Base-by-base conservation (phyloP, 1,284 basidiomycete genomes). In the Tremellales sp. region DNA sequence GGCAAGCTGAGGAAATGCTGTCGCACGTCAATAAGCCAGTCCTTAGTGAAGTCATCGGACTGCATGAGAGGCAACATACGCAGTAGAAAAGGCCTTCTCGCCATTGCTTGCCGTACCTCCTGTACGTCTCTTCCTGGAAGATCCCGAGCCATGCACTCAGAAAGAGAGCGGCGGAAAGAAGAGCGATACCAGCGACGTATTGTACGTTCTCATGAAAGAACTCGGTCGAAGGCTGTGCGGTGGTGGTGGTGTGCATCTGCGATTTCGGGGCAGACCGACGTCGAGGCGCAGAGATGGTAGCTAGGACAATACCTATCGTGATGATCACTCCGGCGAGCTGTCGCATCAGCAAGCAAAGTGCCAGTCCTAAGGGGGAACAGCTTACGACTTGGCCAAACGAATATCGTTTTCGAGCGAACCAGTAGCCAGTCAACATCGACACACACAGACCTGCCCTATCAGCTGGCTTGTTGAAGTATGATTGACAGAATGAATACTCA, bases 71-170 rank as follows among this genome's bases (percentile, higher is more conserved):
- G n/a, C 4, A 23, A 56, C 70, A 51, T 37, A 74, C 75, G 15
- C 60, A 65, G 61, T 92, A 97, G 75, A 96, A 97, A 78, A 97
- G 83, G 26, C 82, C 84, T 74, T 97, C 92, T 64, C 86, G 82
- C 92, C 92, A 97, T 45, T 68, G 61, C 53, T 82, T 84, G 17
- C 84, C 82, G 65, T 91, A 89, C 39, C 70, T 75, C 15, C 76
- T 70, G 66, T 85, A 90, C 4, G 89, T 89, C 70, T 79, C 78
- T 68, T 97, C 93, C 73, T 97, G 93, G 31, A 83, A 81, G 26
- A 96, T 75, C 0, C 93, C 92, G 45, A 97, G 83, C 52, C 88
- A 78, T 0, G 89, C 88, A 2, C 85, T 84, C 27, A 96, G 75
- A 19, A 96, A 62, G 43, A 97, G 81, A 0, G 92, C 89, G 11